Evolutionary conservation across 1,284 basidiomycete genomes (phyloP), one percentile per base, ranked within the genome.

Genomic region (Earliella scabrosa): DNA sequence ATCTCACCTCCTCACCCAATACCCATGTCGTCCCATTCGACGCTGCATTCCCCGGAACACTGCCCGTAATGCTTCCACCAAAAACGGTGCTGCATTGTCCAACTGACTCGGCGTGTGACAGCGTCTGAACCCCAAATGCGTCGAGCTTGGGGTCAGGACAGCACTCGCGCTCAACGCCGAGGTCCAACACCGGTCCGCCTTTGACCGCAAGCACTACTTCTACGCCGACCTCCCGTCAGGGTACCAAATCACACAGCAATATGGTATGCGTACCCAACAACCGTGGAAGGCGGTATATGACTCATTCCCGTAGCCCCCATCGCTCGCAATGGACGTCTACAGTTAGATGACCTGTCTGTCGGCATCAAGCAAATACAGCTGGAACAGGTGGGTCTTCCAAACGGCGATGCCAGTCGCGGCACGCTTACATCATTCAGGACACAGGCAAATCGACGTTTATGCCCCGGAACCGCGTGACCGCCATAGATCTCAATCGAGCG

Each of bases 161-260:
- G 91, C 95, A 0, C 67, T 97, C 1, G 95, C 96, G 1, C 79
- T 99, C 29, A 76, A 87, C 32, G 88, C 92, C 41, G 63, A 82
- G 0, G 80, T 98, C 9, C 90, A 93, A 64, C 65, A 64, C 0
- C 79, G 81, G n/a, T 96, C 92, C 0, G 81, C 90, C 1, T 98
- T 98, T 64, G 97, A 99, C 73, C 81, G 97, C 64, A 99, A 99
- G 71, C 97, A 99, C 71, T 99, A 99, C 71, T 98, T 98, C 73
- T 99, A 99, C 70, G 85, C 93, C 1, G 97, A 99, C 73, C 82
- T 98, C 29, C 95, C 97, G 0, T 80, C 90, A 3, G 97, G 96
- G 0, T 99, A 96, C 73, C 97, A 99, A 75, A 97, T 98, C 61
- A 98, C 97, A 0, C 97, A 98, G 69, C 91, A 94, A 63, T 98